A percentile compares a stretch with the other conserved stretches of the same genome.
These are phyloP conservation scores for Tetrahymena malaccensis DNA, from an alignment of 73 alveolate genomes.

Conservation along the genomic window DNA sequence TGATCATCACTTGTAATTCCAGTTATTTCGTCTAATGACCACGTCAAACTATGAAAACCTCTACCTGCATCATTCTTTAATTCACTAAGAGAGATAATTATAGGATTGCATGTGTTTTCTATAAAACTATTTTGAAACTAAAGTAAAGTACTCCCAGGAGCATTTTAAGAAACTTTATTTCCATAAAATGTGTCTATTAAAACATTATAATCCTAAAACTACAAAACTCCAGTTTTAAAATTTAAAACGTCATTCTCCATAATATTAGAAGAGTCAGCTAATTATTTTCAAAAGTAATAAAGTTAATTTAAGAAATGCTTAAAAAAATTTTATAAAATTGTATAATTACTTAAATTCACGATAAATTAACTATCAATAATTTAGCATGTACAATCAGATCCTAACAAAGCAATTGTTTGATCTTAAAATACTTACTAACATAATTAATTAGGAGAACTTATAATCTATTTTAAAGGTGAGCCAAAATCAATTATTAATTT, in stretches of 20 bases:
- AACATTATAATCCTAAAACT: neutral
- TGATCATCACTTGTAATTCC: neutral
- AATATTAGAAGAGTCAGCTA: neutral
- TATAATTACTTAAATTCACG: neutral
- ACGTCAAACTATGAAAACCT: neutral
- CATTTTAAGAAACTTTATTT: neutral
- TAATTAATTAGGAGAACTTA: neutral
- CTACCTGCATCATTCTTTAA: neutral
- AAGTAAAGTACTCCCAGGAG: neutral
- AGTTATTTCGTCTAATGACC: neutral
- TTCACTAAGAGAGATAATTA: neutral
- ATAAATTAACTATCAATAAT: neutral
- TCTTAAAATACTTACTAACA: neutral
- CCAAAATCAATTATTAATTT: neutral
- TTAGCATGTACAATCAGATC: neutral
- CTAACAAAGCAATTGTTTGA: neutral
- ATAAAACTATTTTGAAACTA: neutral
- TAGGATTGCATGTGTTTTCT: neutral
- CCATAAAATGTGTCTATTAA: neutral
- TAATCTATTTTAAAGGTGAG: neutral
- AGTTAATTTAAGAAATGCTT: too few species aligned
- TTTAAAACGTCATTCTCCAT: neutral
- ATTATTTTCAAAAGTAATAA: too few species aligned
- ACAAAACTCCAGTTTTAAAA: neutral
- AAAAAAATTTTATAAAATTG: too few species aligned